Percentiles rank a stretch among this genome's conserved stretches.
Evolutionary conservation across 2,329 filamentous ascomycete genomes (phyloP).

Genomic region (Trichoderma koningii): DNA sequence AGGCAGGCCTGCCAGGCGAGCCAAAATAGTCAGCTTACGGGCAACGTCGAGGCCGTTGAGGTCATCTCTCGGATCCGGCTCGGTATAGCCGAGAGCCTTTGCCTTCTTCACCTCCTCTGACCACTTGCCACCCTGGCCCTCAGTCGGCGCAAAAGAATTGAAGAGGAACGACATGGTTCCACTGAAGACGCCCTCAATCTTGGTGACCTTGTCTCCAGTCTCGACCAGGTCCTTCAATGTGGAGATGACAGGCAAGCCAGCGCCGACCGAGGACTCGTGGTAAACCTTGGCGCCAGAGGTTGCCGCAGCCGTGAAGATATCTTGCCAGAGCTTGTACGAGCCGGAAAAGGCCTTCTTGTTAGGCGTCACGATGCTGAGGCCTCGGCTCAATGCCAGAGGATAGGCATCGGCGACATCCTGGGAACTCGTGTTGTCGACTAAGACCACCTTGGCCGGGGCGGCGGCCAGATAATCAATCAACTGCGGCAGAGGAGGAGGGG

Average conservation of each 20-base stretch:
- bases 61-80: conserved; percentile 84
- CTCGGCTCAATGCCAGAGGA: conserved; percentile 75
- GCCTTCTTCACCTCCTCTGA: conserved; percentile 89
- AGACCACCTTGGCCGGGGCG: conserved; percentile 75
- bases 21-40: conserved; percentile 93
- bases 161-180: conserved; percentile 98
- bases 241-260: conserved; percentile 88
- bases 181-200: conserved; percentile 95
- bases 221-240: conserved; percentile 92
- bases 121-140: conserved; percentile 76
- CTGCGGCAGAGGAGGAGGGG: conserved; percentile 67
- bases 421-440: conserved; percentile 96
- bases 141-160: conserved; percentile 89
- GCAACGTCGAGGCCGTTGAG: conserved; percentile 88
- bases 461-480: conserved; percentile 76
- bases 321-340: conserved; percentile 77
- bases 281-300: conserved; percentile 78
- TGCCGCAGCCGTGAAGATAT: conserved; percentile 76
- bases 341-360: conserved; percentile 98
- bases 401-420: conserved; percentile 82
- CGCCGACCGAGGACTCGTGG: conserved; percentile 93
- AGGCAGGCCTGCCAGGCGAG: conserved; percentile 77
- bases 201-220: conserved; percentile 87
- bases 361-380: conserved; percentile 89
- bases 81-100: conserved; percentile 89